Conservation (phyloP, 2,329 filamentous ascomycete species). For the Neonectria punicea region DNA sequence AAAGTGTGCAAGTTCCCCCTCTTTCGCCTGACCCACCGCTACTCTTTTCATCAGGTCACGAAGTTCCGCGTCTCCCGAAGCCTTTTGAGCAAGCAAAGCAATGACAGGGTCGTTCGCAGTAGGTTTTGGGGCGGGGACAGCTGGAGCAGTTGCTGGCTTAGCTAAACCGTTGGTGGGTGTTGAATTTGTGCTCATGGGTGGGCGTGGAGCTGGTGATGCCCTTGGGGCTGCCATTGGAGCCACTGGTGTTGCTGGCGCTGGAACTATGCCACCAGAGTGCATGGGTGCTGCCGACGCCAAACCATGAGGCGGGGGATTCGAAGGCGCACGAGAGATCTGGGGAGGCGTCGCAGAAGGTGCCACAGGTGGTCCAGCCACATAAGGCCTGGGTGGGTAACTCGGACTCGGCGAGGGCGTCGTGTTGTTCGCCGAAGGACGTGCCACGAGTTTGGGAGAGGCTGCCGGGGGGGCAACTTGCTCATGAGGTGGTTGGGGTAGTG, state of each 20-base stretch:
- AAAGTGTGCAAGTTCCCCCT: constrained; percentile 78
- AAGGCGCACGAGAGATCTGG: constrained; percentile 33
- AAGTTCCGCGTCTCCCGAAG: constrained; percentile 76
- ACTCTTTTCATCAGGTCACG: constrained; percentile 87
- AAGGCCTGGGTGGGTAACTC: constrained; percentile 32
- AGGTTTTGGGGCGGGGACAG: constrained; percentile 37
- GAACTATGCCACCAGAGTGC: constrained; percentile 33
- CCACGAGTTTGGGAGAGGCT: constrained; percentile 28
- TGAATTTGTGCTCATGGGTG: constrained; percentile 27
- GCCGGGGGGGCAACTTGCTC: constrained; percentile 24
- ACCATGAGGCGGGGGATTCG: constrained; percentile 33
- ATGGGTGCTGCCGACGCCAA: constrained; percentile 24
- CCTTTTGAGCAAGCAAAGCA: constrained; percentile 79
- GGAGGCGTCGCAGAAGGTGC: constrained; percentile 37
- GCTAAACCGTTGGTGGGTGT: constrained; percentile 30
- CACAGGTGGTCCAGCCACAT: constrained; percentile 25
- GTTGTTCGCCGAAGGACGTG: constrained; percentile 30
- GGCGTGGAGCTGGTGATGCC: constrained; percentile 41
- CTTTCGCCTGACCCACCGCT: constrained; percentile 77
- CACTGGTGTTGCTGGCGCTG: constrained; percentile 45
- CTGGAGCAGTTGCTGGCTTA: constrained; percentile 29
- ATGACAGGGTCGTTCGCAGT: constrained; percentile 77
- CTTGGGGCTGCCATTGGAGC: constrained; percentile 35
- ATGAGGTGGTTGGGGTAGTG: constrained; percentile 29
- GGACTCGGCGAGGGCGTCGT: constrained; percentile 32